Conservation (phyloP, 345 rosid genomes). For the Salix viminalis region DNA sequence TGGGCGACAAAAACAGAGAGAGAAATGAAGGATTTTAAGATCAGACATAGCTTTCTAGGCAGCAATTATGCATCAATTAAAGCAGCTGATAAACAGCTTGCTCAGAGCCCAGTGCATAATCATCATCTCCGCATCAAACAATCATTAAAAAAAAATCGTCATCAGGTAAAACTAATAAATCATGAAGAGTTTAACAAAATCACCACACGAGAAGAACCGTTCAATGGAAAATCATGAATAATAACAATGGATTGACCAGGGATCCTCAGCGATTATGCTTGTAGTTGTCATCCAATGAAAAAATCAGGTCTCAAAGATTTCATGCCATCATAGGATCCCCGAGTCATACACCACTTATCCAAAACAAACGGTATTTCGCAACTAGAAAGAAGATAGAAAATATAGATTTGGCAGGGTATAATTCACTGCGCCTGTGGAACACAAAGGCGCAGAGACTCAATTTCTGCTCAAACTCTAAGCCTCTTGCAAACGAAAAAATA, state of each 20-base stretch:
- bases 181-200: not conserved
- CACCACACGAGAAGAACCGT: not conserved
- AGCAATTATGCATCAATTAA: slow-evolving; percentile 41
- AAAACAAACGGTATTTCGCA: not conserved
- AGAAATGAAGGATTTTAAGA: not conserved
- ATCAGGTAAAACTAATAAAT: not conserved
- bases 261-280: slow-evolving; percentile 49
- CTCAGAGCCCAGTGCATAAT: slow-evolving; percentile 67
- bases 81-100: slow-evolving; percentile 19
- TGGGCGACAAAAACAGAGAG: too few relatives aligned
- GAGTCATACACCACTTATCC: not conserved
- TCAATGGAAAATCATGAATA: not conserved
- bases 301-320: slow-evolving; percentile 60
- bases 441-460: slow-evolving; percentile 45
- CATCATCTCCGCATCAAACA: slow-evolving; percentile 34
- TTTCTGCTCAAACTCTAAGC: slow-evolving; percentile 42
- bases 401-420: slow-evolving; percentile 29
- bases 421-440: slow-evolving; percentile 41
- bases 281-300: slow-evolving; percentile 33
- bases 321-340: slow-evolving; percentile 50
- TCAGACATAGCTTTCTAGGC: slow-evolving; percentile 61
- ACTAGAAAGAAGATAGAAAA: rapidly evolving
- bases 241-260: not conserved
- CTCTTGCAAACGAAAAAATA: slow-evolving; percentile 2
- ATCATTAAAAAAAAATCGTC: too few relatives aligned